Evolutionary conservation across 352 stramenopile species (phyloP), one percentile per base, ranked within the genome.

Genomic region (Globisporangium viniferum): DNA sequence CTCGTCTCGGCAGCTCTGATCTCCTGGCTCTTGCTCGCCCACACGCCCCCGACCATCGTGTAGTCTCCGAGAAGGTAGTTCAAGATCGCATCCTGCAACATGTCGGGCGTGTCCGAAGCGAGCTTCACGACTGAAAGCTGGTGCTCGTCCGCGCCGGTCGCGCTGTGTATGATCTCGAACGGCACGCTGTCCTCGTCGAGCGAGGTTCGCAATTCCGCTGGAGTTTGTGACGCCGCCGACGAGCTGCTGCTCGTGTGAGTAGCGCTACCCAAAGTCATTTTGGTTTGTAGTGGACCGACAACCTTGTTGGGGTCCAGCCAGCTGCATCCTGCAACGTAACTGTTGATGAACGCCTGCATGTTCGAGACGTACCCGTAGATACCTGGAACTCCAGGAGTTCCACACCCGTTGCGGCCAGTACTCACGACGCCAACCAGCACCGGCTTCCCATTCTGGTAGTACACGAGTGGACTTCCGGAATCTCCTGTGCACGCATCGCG

Each of bases 401-500:
- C 77, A 36, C 77, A 84, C 24, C 74, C 77, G 64, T 75, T 77
- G 41, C 72, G 65, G 8, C 77, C 77, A 22, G 69, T 79, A 60
- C 77, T 84, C 41, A 84, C 77, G 24, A 84, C 67, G 15, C 77
- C 77, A 10, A 84, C 74, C 20, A 81, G 66, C 18, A 70, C 51
- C 2, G 74, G 70, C 1, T 58, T 66, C 33, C 67, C 69, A 12
- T 70, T 51, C n/a, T 66, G 55, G 22, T 73, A 57, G 1, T 64
- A 65, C 36, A 81, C 67, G 3, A 84, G 51, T 15, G 77, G 77
- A 48, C 74, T 73, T 3, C 77, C 77, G 1, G 77, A 84, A 67
- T 84, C 77, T 7, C 77, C 77, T 10, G 74, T 79, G 63, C 77
- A 84, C 1, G 77, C 75, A 49, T 84, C 77, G 1, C 73, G 64